A percentile compares a stretch with the other conserved stretches of the same genome.
Conservation (phyloP, 257 asterid genomes). For the Ocimum tenuiflorum region DNA sequence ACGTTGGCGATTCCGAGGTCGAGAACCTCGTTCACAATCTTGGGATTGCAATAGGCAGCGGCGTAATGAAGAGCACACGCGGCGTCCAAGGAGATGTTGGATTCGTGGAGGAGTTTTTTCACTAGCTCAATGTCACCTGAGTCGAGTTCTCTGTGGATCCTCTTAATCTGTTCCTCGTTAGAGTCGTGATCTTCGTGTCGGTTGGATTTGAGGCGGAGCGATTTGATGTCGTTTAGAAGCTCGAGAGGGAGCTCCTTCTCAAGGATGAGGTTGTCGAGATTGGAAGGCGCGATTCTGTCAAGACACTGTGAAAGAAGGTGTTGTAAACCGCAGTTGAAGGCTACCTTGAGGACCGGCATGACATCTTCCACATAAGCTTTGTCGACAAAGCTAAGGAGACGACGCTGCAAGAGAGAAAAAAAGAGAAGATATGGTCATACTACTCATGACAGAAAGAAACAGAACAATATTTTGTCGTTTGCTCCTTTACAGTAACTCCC, state of each 20-base stretch:
- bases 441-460: neutral
- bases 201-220: slow-evolving; percentile 34
- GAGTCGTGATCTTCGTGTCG: slow-evolving; percentile 36
- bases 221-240: slow-evolving; percentile 32
- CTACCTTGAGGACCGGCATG: slow-evolving; percentile 60
- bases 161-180: slow-evolving; percentile 42
- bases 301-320: slow-evolving; percentile 49
- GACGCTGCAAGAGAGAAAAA: slow-evolving; percentile 44
- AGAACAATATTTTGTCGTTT: neutral
- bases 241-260: slow-evolving; percentile 72
- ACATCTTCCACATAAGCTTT: slow-evolving; percentile 73
- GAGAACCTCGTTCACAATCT: slow-evolving; percentile 56
- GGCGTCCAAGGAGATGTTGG: slow-evolving; percentile 52
- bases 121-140: slow-evolving; percentile 64
- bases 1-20: slow-evolving; percentile 44
- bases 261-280: slow-evolving; percentile 45
- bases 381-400: slow-evolving; percentile 58
- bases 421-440: neutral
- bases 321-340: slow-evolving; percentile 44
- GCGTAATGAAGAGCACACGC: slow-evolving; percentile 83
- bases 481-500: neutral
- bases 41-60: slow-evolving; percentile 70
- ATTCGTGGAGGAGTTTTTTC: slow-evolving; percentile 56
- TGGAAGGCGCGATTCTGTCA: slow-evolving; percentile 50
- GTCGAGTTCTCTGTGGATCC: slow-evolving; percentile 68